phyloP scores from a whole-genome alignment of 2,329 filamentous ascomycete genomes.

The Aspergillus terreus region DNA sequence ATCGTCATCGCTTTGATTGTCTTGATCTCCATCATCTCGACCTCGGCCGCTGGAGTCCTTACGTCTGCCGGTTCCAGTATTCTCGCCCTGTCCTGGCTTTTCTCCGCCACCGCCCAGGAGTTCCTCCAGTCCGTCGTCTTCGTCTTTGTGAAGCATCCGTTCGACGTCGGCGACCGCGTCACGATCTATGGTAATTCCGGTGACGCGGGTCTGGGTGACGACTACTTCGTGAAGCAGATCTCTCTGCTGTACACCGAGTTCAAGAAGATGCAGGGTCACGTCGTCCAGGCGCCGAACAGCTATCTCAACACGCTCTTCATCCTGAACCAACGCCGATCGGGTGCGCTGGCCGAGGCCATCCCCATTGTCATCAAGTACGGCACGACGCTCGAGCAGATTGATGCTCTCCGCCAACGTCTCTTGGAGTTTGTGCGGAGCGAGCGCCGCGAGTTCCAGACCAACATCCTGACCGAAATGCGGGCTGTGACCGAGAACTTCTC shows the following conservation, averaged over 20 bases:
- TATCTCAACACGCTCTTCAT: slow-evolving; percentile 92
- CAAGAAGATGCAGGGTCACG: slow-evolving; percentile 97
- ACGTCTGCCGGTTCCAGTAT: slow-evolving; percentile 83
- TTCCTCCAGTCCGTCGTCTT: slow-evolving; percentile 93
- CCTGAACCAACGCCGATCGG: slow-evolving; percentile 87
- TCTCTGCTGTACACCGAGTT: slow-evolving; percentile 92
- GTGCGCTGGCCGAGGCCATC: slow-evolving; percentile 80
- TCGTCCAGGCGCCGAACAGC: slow-evolving; percentile 93
- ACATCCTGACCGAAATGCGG: slow-evolving; percentile 80
- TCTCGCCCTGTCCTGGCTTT: slow-evolving; percentile 88
- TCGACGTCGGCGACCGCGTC: slow-evolving; percentile 91
- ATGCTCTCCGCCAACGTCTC: slow-evolving; percentile 73
- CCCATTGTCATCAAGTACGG: slow-evolving; percentile 84
- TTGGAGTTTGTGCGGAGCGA: slow-evolving; percentile 78
- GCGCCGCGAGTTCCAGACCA: slow-evolving; percentile 83
- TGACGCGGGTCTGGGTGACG: slow-evolving; percentile 71
- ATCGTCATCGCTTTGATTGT: slow-evolving; percentile 76
- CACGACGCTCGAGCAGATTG: slow-evolving; percentile 77
- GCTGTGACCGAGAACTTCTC: slow-evolving; percentile 78
- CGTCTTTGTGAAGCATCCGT: slow-evolving; percentile 95
- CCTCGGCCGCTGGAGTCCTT: slow-evolving; percentile 85
- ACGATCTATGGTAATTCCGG: slow-evolving; percentile 89
- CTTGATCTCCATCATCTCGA: slow-evolving; percentile 83
- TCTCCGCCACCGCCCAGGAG: slow-evolving; percentile 88
- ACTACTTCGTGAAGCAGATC: slow-evolving; percentile 95